Evolutionary conservation across 2,329 filamentous ascomycete genomes (phyloP).

Genomic region (Stemphylium lycopersici): DNA sequence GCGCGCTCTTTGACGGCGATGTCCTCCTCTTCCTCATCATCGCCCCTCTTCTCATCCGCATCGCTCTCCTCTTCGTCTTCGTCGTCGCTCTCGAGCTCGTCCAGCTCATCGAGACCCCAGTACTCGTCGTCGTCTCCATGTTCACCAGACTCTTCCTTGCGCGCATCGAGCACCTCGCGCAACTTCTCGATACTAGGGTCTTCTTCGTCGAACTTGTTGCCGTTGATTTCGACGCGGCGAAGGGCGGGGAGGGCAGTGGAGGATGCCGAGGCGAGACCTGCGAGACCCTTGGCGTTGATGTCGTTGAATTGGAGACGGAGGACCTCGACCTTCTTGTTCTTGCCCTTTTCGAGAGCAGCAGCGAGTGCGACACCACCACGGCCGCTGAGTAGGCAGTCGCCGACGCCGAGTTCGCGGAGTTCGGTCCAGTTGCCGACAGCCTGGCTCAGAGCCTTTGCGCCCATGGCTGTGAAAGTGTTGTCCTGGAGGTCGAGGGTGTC

Average conservation of each 20-base stretch:
- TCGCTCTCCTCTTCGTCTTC: constrained; percentile 78
- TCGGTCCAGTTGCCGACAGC: constrained; percentile 76
- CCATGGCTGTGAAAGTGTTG: constrained; percentile 89
- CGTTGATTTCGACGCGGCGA: constrained; percentile 89
- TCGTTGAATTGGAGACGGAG: constrained; percentile 94
- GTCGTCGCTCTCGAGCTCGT: constrained; percentile 83
- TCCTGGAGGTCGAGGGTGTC: constrained; percentile 90
- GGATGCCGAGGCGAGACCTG: constrained; percentile 72
- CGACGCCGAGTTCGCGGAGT: constrained; percentile 82
- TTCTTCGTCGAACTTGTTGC: constrained; percentile 91
- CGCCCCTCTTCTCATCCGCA: constrained; percentile 64
- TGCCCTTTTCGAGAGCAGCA: constrained; percentile 72
- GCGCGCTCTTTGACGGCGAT: constrained; percentile 51
- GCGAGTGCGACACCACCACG: constrained; percentile 78
- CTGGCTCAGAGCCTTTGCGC: constrained; percentile 77
- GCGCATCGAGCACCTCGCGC: constrained; percentile 69
- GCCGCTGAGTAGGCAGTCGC: constrained; percentile 82
- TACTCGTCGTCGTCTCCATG: constrained; percentile 62
- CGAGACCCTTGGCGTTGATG: constrained; percentile 77
- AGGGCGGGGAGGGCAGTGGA: constrained; percentile 72
- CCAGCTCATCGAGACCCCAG: constrained; percentile 64
- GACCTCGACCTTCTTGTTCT: constrained; percentile 79
- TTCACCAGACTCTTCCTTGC: constrained; percentile 66
- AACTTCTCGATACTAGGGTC: constrained; percentile 74
- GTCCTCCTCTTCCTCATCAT: constrained; percentile 72